Percentiles rank a stretch among this genome's conserved stretches.
Evolutionary conservation across 768 basidiomycete species (phyloP).

Genomic region (Boletus bicolor): DNA sequence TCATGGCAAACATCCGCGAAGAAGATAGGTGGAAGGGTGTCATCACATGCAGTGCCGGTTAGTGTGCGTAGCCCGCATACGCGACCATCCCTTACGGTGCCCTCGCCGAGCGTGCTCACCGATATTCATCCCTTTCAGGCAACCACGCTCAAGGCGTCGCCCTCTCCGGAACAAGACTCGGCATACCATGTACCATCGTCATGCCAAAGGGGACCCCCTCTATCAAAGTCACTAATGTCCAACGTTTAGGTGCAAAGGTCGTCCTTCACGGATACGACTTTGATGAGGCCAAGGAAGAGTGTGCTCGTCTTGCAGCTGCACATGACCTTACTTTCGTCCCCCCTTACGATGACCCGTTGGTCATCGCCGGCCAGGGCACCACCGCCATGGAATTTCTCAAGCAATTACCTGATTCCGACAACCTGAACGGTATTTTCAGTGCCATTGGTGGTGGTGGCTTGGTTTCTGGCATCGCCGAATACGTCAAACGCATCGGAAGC

Average conservation of each 20-base stretch:
- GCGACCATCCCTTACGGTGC: slow-evolving; percentile 1
- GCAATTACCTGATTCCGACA: slow-evolving; percentile 73
- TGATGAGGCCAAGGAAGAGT: slow-evolving; percentile 94
- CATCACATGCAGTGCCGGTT: slow-evolving; percentile 96
- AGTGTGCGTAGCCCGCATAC: slow-evolving; percentile 51
- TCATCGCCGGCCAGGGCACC: slow-evolving; percentile 97
- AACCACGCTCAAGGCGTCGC: slow-evolving; percentile 99
- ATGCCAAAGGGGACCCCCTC: slow-evolving; percentile 95
- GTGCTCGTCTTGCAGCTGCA: slow-evolving; percentile 71
- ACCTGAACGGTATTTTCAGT: slow-evolving; percentile 81
- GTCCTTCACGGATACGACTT: slow-evolving; percentile 91
- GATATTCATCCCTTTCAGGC: slow-evolving; percentile 45
- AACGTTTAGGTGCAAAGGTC: slow-evolving; percentile 93
- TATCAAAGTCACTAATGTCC: slow-evolving; percentile 95
- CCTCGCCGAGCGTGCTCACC: not conserved
- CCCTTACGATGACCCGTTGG: slow-evolving; percentile 94
- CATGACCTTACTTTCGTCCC: slow-evolving; percentile 89
- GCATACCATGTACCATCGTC: slow-evolving; percentile 96
- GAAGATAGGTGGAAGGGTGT: slow-evolving; percentile 98
- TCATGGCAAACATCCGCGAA: slow-evolving; percentile 85
- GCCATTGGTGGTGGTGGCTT: slow-evolving; percentile 95
- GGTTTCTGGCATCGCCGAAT: slow-evolving; percentile 85
- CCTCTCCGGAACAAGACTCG: slow-evolving; percentile 82
- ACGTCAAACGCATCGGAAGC: slow-evolving; percentile 88
- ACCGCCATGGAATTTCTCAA: slow-evolving; percentile 93